Evolutionary conservation across 805 yeast genomes (phyloP).

Genomic region (Candida takata): DNA sequence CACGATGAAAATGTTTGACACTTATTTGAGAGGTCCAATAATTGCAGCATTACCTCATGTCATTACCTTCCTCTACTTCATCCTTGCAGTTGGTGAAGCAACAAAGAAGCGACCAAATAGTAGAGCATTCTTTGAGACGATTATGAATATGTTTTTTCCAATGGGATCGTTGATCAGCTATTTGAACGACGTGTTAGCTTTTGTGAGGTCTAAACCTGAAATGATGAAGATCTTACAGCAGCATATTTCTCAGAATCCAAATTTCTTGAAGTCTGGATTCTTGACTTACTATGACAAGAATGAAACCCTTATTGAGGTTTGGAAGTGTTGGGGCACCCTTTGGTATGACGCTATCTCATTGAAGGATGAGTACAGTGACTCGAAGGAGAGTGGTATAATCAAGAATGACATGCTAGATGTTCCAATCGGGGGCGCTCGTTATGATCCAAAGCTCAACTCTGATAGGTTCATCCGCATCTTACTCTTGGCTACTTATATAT

Average conservation of each 20-base stretch:
- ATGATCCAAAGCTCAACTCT: conserved; percentile 34
- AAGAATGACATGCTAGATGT: conserved; percentile 51
- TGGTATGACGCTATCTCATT: conserved; percentile 62
- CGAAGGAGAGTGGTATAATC: conserved; percentile 49
- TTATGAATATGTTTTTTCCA: conserved; percentile 54
- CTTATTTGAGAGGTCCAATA: conserved; percentile 62
- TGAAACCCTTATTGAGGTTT: conserved; percentile 66
- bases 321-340: conserved; percentile 81
- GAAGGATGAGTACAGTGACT: conserved; percentile 46
- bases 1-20: conserved; percentile 58
- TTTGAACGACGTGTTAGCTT: conserved; percentile 47
- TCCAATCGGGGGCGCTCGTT: conserved; percentile 56
- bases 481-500: conserved; percentile 42
- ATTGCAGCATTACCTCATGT: conserved; percentile 66
- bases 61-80: conserved; percentile 70
- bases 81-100: conserved; percentile 57
- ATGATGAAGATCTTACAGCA: conserved; percentile 1
- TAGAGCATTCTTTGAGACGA: conserved; percentile 40
- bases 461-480: conserved; percentile 46
- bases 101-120: conserved; percentile 38
- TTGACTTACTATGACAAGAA: conserved; percentile 46
- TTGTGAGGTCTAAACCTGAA: conserved; percentile 18
- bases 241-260: conserved; percentile 11
- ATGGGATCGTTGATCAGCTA: conserved; percentile 61
- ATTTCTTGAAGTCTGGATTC: conserved; percentile 18